Evolutionary conservation across 305 asterid species (phyloP), one percentile per base, ranked within the genome.

Genomic region (Coffea humblotiana): DNA sequence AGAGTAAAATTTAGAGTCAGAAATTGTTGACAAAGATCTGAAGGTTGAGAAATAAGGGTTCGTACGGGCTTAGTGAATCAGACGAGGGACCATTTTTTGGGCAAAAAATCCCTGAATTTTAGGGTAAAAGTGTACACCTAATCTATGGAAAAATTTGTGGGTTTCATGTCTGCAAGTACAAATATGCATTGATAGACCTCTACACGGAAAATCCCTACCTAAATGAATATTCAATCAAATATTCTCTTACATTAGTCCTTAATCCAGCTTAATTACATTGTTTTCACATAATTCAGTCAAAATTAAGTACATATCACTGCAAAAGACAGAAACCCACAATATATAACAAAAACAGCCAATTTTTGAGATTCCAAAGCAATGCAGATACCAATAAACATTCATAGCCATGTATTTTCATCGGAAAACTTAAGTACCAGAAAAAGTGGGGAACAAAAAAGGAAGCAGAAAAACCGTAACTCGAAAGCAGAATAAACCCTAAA

Each of bases 391-490:
- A 23, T 3, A 32, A 51, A 51, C 64, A 48, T 3, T 8, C 10
- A 48, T 48, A 48, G 12, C 12, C 14, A 21, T 8, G 68, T 71
- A 29, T 27, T 65, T 58, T 70, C 61, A 68, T 37, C 63, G 70
- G 58, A 66, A 27, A 48, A 82, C 77, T 72, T 77, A 68, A 45
- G 32, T 32, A 16, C 2, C 18, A 75, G 32, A 71, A 66, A 25
- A 16, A 71, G 40, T 3, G 9, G 37, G 2, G 14, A 35, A 13
- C 52, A 48, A 48, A 48, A 8, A 75, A 49, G 40, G 67, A 52
- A 72, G 40, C 76, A 71, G 19, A 64, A 82, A 89, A 91, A 80
- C 88, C 92, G 89, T 83, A 89, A 81, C 84, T 37, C 29, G 71
- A 12, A 77, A 74, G 69, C 71, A 76, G 80, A 84, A 68, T 60